Conservation (phyloP, 2,329 filamentous ascomycete species). For the Didymosphaeria variabile region DNA sequence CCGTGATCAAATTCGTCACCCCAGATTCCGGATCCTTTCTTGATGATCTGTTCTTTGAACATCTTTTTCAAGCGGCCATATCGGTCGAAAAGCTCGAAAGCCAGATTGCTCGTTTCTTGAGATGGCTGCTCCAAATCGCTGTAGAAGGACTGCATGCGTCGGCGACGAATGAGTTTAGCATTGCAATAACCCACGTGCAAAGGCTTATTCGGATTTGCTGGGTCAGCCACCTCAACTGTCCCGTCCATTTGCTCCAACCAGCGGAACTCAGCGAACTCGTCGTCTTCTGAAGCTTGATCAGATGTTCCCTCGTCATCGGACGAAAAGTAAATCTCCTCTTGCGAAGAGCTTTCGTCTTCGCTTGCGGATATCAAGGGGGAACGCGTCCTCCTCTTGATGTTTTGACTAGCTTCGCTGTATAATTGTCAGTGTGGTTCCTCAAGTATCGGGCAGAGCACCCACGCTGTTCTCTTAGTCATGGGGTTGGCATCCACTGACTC, state of each 20-base stretch:
- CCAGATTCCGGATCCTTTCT: slow-evolving; percentile 41
- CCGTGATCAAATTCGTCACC: slow-evolving; percentile 40
- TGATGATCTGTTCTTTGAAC: slow-evolving; percentile 38
- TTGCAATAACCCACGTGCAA: slow-evolving; percentile 10
- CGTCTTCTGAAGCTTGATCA: not conserved
- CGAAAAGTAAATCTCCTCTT: not conserved
- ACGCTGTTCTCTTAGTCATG: no score
- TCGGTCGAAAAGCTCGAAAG: slow-evolving; percentile 50
- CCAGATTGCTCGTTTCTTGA: slow-evolving; percentile 41
- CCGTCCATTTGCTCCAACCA: slow-evolving; percentile 6
- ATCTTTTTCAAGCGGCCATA: slow-evolving; percentile 49
- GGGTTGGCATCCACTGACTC: no score
- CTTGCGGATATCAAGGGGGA: not conserved
- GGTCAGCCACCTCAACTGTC: not conserved
- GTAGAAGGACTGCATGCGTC: slow-evolving; percentile 38
- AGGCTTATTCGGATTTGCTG: not conserved
- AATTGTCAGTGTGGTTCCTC: no score
- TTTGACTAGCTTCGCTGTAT: no score
- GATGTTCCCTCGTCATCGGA: not conserved
- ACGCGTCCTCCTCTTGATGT: no score
- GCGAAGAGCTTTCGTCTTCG: not conserved
- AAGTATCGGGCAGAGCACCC: no score
- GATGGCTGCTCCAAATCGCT: slow-evolving; percentile 44
- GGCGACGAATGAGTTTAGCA: slow-evolving; percentile 7
- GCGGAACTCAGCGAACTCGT: slow-evolving; percentile 2